phyloP scores from a whole-genome alignment of 2,329 filamentous ascomycete genomes.

The Colletotrichum tofieldiae region DNA sequence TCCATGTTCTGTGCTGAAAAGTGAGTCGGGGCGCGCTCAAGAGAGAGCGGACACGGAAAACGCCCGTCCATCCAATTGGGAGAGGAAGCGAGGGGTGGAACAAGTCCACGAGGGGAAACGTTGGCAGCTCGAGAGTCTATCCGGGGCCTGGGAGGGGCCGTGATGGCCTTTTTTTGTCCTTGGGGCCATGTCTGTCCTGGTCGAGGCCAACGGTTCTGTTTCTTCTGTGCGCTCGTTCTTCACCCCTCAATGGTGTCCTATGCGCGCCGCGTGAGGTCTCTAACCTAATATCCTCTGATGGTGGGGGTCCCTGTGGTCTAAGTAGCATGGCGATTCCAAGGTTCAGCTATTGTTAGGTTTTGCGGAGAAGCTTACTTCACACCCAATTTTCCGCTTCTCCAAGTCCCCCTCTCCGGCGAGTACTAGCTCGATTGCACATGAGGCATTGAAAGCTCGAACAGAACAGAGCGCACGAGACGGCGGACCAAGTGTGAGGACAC shows the following conservation, averaged over 20 bases:
- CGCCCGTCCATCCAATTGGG: background rate
- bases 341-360: conserved; percentile 27
- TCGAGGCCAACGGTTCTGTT: conserved; percentile 10
- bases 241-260: background rate
- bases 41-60: background rate
- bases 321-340: background rate
- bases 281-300: background rate
- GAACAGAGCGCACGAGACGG: conserved; percentile 1
- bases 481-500: background rate
- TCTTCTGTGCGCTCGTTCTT: conserved; percentile 4
- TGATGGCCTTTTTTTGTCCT: conserved; percentile 23
- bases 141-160: conserved; percentile 9
- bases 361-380: conserved; percentile 24
- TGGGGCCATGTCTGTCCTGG: conserved; percentile 17
- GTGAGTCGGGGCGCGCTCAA: background rate
- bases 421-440: background rate
- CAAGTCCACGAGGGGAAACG: background rate
- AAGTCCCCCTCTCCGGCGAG: background rate
- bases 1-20: conserved; percentile 5
- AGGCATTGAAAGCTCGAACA: conserved; percentile 5
- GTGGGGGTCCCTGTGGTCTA: background rate
- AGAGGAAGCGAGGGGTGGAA: background rate
- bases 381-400: background rate
- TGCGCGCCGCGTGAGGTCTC: background rate
- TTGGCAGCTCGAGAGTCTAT: conserved; percentile 22